Evolutionary conservation across 257 asterid genomes (phyloP), one percentile per base, ranked within the genome.

Genomic region (Nicotiana attenuata): DNA sequence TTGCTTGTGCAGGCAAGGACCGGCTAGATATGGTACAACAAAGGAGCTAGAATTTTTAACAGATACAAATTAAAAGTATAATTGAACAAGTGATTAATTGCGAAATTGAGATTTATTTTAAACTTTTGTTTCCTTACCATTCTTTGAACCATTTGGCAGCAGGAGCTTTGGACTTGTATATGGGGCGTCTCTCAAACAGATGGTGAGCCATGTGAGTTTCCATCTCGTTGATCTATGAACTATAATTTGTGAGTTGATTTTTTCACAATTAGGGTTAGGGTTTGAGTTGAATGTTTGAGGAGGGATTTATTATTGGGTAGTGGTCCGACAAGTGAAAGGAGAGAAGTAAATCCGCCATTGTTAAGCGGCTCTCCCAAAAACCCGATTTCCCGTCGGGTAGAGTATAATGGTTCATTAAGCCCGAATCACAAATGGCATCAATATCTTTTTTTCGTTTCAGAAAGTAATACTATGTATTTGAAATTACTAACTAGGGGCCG

Each of bases 101-200:
- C 31, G 5, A 6, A 63, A 38, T 50, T 35, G 24, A 31, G 17
- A 60, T 47, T 15, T 2, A 29, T 55, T 73, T 64, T 38, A 16
- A n/a, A n/a, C 5, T 20, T n/a, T n/a, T 20, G 11, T 15, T 17
- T 0, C 15, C 80, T 76, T 91, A 96, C 99, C 99, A 96, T 88
- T 96, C 95, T 80, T 90, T 96, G 82, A 88, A 64, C 99, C 99
- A 96, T 84, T 89, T 93, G 81, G 87, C 92, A 17, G 97, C 84
- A 33, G 97, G 94, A 83, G 89, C 82, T 80, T 82, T 91, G 67
- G 99, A 93, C 88, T 88, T 93, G 80, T 88, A 71, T 31, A 91
- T 86, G 50, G 94, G 91, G 64, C 97, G 96, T 82, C 99, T 87
- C 78, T 96, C 99, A 65, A 85, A 93, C 81, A 88, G 81, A 81